phyloP scores from a whole-genome alignment of 257 asterid species.

The Misopates orontium region DNA sequence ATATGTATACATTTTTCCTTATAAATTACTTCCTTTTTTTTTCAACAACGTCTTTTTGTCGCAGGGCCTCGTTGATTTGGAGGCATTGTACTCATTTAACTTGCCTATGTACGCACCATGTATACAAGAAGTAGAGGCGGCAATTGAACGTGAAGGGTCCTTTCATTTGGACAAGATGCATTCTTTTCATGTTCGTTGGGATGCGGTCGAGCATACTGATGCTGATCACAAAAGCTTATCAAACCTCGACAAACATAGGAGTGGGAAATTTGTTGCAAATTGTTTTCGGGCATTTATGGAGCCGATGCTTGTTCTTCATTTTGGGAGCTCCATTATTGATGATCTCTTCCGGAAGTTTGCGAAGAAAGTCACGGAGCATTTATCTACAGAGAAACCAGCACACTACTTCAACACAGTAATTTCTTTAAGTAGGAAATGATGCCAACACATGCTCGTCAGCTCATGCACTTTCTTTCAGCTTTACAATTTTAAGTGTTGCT shows the following conservation, averaged over 20 bases:
- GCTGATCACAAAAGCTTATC: not conserved
- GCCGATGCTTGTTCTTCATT: not conserved
- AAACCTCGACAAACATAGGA: not conserved
- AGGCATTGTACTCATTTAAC: conserved; percentile 20
- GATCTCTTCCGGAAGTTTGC: not conserved
- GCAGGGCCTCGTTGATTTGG: conserved; percentile 29
- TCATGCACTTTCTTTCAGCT: no score
- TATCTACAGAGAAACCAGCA: not conserved
- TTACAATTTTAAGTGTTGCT: no score
- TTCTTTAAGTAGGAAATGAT: not conserved
- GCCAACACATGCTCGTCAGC: no score
- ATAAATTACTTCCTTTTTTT: no score
- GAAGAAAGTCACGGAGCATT: not conserved
- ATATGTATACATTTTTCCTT: no score
- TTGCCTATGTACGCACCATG: conserved; percentile 25
- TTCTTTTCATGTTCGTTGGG: not conserved
- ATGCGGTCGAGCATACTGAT: not conserved
- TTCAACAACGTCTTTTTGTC: not conserved
- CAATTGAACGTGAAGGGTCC: conserved; percentile 27
- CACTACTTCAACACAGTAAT: not conserved
- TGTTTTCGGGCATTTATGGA: not conserved
- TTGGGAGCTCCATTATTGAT: conserved; percentile 16
- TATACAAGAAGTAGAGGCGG: conserved; percentile 23
- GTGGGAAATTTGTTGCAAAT: not conserved
- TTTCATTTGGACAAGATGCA: conserved; percentile 20